Percentiles rank a stretch among this genome's conserved stretches.
These are phyloP conservation scores for Excoecaria cochinchinensis DNA, from an alignment of 345 rosid species.

Conservation along the genomic window DNA sequence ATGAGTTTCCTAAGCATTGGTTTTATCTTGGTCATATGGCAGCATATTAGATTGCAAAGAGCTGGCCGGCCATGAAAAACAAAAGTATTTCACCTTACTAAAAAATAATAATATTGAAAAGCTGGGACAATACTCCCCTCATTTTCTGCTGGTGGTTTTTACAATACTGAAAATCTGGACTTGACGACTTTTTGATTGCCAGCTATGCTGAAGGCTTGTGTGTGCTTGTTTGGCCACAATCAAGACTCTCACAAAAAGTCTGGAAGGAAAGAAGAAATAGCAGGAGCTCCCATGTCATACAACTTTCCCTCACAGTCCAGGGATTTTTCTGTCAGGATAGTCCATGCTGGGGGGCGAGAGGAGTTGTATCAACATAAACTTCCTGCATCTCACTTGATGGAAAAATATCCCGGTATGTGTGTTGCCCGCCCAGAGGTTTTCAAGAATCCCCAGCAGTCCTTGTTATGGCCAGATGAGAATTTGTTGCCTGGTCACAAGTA, in stretches of 20 bases:
- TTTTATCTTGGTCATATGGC: conserved; percentile 30
- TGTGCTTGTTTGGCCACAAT: conserved; percentile 25
- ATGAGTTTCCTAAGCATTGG: conserved; percentile 27
- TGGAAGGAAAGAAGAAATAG: conserved; percentile 19
- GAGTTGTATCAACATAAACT: conserved; percentile 44
- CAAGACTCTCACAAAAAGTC: conserved; percentile 17
- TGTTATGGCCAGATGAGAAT: conserved; percentile 43
- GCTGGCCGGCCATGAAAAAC: conserved; percentile 42
- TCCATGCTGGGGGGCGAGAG: conserved; percentile 53
- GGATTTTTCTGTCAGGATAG: conserved; percentile 43
- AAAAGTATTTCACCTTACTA: conserved; percentile 21
- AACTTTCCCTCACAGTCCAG: conserved; percentile 29
- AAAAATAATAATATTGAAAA: conserved; percentile 12
- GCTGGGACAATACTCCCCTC: neutral
- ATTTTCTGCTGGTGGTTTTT: conserved; percentile 9
- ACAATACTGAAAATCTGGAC: conserved; percentile 17
- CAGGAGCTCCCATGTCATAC: conserved; percentile 24
- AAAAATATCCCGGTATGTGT: conserved; percentile 54
- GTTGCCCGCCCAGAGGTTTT: conserved; percentile 57
- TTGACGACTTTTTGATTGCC: conserved; percentile 21
- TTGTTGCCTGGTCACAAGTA: conserved; percentile 53
- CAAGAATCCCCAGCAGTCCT: conserved; percentile 39
- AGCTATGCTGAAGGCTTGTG: conserved; percentile 38
- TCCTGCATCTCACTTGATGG: conserved; percentile 47
- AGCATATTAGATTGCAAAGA: conserved; percentile 1